A percentile compares a stretch with the other conserved stretches of the same genome.
Conservation (phyloP, 2,329 filamentous ascomycete genomes). For the Dactylellina cionopaga region DNA sequence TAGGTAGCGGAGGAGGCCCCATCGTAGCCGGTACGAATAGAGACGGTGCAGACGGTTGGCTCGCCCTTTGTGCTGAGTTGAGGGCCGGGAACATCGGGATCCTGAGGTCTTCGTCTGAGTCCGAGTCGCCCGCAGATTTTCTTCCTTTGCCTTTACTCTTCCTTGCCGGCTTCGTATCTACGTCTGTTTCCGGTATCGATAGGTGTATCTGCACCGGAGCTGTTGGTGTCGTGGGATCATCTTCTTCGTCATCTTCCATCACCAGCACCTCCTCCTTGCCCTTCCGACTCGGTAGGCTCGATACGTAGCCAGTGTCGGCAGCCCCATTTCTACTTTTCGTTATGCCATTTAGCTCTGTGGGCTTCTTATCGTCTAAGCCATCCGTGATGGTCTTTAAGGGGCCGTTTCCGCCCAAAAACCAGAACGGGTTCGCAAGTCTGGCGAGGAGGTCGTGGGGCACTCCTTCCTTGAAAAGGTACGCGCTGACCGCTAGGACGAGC, state of each 20-base stretch:
- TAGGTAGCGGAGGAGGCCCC: slow-evolving; percentile 47
- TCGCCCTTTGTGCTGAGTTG: slow-evolving; percentile 67
- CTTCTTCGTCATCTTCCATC: slow-evolving; percentile 27
- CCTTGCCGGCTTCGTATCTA: neutral
- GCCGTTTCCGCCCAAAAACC: slow-evolving; percentile 3
- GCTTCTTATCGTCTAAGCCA: slow-evolving; percentile 12
- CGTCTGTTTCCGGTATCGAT: slow-evolving; percentile 9
- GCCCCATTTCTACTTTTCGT: neutral
- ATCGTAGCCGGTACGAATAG: slow-evolving; percentile 44
- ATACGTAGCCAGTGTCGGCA: neutral
- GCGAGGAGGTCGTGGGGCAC: slow-evolving; percentile 30
- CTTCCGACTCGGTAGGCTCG: slow-evolving; percentile 31
- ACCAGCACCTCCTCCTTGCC: slow-evolving; percentile 33
- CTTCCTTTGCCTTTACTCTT: slow-evolving; percentile 13
- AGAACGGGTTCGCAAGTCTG: slow-evolving; percentile 4
- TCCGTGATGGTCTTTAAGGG: slow-evolving; percentile 30
- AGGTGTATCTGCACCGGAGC: slow-evolving; percentile 38
- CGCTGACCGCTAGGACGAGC: slow-evolving; percentile 41
- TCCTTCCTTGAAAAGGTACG: slow-evolving; percentile 38
- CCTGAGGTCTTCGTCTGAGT: slow-evolving; percentile 56
- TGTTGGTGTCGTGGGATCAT: slow-evolving; percentile 41
- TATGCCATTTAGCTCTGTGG: slow-evolving; percentile 1
- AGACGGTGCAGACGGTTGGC: slow-evolving; percentile 54
- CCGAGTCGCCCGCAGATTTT: neutral
- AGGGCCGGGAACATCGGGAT: slow-evolving; percentile 65